A percentile compares a stretch with the other conserved stretches of the same genome.
phyloP scores from a whole-genome alignment of 345 rosid genomes.

The Camelina hispida region DNA sequence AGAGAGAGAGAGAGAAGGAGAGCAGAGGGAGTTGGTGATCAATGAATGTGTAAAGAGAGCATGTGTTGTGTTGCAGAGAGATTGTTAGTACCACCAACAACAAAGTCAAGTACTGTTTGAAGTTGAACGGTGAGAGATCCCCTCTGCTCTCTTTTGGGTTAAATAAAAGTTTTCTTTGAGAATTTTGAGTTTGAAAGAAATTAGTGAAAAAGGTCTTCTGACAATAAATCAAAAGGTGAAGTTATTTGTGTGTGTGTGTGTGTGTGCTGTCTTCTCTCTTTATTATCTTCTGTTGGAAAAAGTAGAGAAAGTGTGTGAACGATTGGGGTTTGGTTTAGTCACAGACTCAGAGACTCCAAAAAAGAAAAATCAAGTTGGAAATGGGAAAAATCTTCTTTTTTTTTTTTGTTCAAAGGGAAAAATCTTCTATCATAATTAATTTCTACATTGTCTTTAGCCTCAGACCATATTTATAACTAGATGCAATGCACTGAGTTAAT shows the following conservation, averaged over 20 bases:
- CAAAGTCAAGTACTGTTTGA: slow-evolving; percentile 9
- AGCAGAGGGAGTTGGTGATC: not conserved
- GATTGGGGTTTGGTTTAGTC: slow-evolving; percentile 31
- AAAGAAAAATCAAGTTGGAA: slow-evolving; percentile 32
- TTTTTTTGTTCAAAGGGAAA: too few relatives aligned
- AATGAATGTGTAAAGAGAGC: slow-evolving; percentile 36
- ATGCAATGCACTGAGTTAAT: slow-evolving; percentile 6
- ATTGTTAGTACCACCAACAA: slow-evolving; percentile 18
- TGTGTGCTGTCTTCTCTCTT: slow-evolving; percentile 26
- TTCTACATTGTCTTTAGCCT: slow-evolving; percentile 22
- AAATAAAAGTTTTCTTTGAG: not conserved
- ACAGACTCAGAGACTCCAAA: slow-evolving; percentile 8
- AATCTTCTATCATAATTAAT: not conserved
- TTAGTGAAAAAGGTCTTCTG: slow-evolving; percentile 24
- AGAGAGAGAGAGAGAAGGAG: not conserved
- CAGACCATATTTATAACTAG: slow-evolving; percentile 18
- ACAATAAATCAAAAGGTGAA: slow-evolving; percentile 25
- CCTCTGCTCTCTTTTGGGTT: not conserved
- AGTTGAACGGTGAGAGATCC: slow-evolving; percentile 36
- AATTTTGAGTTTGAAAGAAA: slow-evolving; percentile 5
- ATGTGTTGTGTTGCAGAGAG: slow-evolving; percentile 41
- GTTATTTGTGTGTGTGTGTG: slow-evolving; percentile 13
- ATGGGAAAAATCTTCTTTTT: slow-evolving; percentile 17
- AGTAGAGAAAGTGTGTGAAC: not conserved
- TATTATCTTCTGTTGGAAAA: slow-evolving; percentile 21